A percentile compares a stretch with the other conserved stretches of the same genome.
Evolutionary conservation across 148 eudicot species (phyloP).

Genomic region (Persicaria maculosa): DNA sequence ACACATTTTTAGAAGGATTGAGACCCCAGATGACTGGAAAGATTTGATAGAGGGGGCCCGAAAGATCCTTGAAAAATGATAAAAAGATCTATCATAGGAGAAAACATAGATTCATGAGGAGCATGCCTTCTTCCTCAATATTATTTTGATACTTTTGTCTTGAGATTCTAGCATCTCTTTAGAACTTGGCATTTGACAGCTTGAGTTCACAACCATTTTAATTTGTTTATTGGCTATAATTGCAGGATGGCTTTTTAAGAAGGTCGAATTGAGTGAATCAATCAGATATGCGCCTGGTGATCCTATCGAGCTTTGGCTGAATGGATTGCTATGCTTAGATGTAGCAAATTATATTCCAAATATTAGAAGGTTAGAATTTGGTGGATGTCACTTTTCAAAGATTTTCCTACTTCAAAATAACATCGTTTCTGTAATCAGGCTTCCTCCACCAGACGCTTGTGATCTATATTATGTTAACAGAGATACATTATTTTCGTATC

Average conservation of each 20-base stretch:
- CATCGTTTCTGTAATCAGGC: conserved; percentile 28
- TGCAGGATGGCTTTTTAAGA: conserved; percentile 81
- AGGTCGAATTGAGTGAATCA: conserved; percentile 76
- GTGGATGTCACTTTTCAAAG: background rate
- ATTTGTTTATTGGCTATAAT: conserved; percentile 3
- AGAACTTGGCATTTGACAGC: background rate
- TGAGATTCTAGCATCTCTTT: background rate
- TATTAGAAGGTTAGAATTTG: conserved; percentile 56
- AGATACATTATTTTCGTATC: conserved; percentile 93
- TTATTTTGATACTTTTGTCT: background rate
- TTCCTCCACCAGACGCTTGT: conserved; percentile 72
- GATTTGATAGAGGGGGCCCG: background rate
- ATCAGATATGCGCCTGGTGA: conserved; percentile 93
- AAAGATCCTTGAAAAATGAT: background rate
- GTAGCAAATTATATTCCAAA: conserved; percentile 68
- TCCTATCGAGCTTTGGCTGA: conserved; percentile 90
- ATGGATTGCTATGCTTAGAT: conserved; percentile 81
- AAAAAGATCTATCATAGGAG: background rate
- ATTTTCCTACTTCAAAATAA: conserved; percentile 3
- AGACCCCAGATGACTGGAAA: conserved; percentile 2
- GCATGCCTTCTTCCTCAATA: background rate
- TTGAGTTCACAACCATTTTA: background rate
- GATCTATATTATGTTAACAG: conserved; percentile 95
- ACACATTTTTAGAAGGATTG: background rate
- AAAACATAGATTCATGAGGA: background rate